Base-by-base conservation (phyloP, 2,329 filamentous ascomycete species). In the Neurospora sp. region DNA sequence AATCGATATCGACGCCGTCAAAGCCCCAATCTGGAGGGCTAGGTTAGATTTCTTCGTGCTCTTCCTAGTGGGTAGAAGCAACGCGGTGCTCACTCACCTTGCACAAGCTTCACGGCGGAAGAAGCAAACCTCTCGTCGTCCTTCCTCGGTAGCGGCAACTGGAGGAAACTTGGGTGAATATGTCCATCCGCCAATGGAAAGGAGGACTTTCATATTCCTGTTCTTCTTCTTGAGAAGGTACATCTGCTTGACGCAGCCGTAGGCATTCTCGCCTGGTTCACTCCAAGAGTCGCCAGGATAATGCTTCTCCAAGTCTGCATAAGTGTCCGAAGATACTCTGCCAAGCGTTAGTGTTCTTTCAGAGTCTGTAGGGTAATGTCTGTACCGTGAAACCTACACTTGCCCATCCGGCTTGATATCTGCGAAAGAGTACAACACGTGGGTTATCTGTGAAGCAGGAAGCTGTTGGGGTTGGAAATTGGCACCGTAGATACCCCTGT, bases 181-280 rank as follows among this genome's bases (percentile, higher is more conserved):
- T 0, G 88, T 91, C 88, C 90, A 96, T 17, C 93, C 93, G 52
- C 93, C 93, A 71, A 96, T 91, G 41, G 90, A 92, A 8, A 96
- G 84, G n/a, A 96, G 81, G 2, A 91, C 85, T 80, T 96, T 96
- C 70, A 96, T 80, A 68, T 91, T 87, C 23, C 92, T 88, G 78
- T 96, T 88, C 74, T 84, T 81, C 80, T 93, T 89, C 83, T 96
- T 96, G 68, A 91, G 84, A 1, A 92, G 79, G 78, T 86, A 92
- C 1, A 96, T 82, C 77, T 95, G 91, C 80, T 93, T 93, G 72
- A 93, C 79, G 76, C 88, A 91, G 52, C 93, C 93, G 75, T 93
- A 93, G 67, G 89, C 87, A 76, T 95, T 93, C 70, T 82, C 87
- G 4, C 87, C 82, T 6, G 70, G 72, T 70, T 88, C 86, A 36